These are phyloP conservation scores for Trichoderma sp. DNA, from an alignment of 2,329 filamentous ascomycete species.

Conservation along the genomic window DNA sequence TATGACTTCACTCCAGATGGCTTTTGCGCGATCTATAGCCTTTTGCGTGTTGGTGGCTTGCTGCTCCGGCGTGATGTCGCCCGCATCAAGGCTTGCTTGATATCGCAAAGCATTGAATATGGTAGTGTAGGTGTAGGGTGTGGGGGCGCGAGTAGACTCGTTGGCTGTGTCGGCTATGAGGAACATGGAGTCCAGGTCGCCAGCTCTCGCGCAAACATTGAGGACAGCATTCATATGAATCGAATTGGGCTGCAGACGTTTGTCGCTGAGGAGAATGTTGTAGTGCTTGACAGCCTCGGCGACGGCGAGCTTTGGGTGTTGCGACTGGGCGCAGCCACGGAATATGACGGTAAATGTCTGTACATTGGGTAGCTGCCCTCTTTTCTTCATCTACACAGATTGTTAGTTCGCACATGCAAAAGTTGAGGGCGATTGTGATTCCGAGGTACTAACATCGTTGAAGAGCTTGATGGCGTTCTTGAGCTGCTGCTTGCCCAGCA, in stretches of 20 bases:
- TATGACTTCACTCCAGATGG: slow-evolving; percentile 78
- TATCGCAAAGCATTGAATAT: slow-evolving; percentile 73
- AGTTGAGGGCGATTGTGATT: neutral
- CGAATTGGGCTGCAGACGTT: slow-evolving; percentile 65
- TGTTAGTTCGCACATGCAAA: neutral
- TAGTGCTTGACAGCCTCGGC: slow-evolving; percentile 72
- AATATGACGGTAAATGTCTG: slow-evolving; percentile 85
- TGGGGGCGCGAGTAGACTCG: slow-evolving; percentile 61
- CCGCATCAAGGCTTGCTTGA: slow-evolving; percentile 27
- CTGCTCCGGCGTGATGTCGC: slow-evolving; percentile 31
- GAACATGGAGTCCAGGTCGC: slow-evolving; percentile 79
- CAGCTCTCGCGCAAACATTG: slow-evolving; percentile 70
- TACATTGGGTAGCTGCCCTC: slow-evolving; percentile 73
- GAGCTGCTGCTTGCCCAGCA: slow-evolving; percentile 59
- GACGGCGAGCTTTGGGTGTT: slow-evolving; percentile 58
- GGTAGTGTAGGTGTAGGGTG: slow-evolving; percentile 70
- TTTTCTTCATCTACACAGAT: slow-evolving; percentile 80
- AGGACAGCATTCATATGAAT: slow-evolving; percentile 89
- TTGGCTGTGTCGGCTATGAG: slow-evolving; percentile 70
- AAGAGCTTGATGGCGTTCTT: slow-evolving; percentile 73
- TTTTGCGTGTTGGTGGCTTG: slow-evolving; percentile 37
- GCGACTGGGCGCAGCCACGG: slow-evolving; percentile 64
- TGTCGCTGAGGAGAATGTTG: slow-evolving; percentile 65
- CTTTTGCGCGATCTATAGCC: slow-evolving; percentile 63
- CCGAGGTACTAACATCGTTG: slow-evolving; percentile 63